A percentile compares a stretch with the other conserved stretches of the same genome.
Conservation (phyloP, 2,329 filamentous ascomycete species). For the Xylaria sp. region DNA sequence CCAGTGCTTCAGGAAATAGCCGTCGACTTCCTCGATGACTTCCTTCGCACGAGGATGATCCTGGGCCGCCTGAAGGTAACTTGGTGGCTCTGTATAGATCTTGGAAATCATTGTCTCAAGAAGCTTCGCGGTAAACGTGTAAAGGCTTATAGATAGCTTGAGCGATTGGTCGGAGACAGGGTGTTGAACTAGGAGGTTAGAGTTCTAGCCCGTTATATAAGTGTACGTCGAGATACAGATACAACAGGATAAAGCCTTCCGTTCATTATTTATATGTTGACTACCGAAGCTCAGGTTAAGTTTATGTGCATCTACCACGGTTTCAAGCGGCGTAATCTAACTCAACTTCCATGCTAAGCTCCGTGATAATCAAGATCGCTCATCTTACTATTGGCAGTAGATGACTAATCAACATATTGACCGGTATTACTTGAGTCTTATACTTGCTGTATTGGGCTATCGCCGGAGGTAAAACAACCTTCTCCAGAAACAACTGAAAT, state of each 20-base stretch:
- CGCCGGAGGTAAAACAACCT: not conserved
- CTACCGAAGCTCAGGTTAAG: not conserved
- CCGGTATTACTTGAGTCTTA: not conserved
- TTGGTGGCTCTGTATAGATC: constrained; percentile 4
- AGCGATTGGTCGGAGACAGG: not conserved
- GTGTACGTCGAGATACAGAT: not conserved
- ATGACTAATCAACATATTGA: not conserved
- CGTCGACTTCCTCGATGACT: constrained; percentile 52
- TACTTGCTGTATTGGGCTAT: constrained; percentile 12
- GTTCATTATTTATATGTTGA: constrained; percentile 7
- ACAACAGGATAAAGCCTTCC: not conserved
- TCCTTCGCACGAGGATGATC: constrained; percentile 44
- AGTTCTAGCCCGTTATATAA: not conserved
- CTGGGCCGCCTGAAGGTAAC: constrained; percentile 6
- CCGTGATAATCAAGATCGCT: not conserved
- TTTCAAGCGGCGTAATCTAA: not conserved
- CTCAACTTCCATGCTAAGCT: not conserved
- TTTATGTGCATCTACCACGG: not conserved
- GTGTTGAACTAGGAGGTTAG: not conserved
- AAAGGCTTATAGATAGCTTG: not conserved
- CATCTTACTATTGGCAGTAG: not conserved
- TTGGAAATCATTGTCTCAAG: not conserved
- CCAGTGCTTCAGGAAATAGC: constrained; percentile 55
- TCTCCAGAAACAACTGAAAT: not conserved
- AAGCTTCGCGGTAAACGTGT: not conserved